A percentile compares a stretch with the other conserved stretches of the same genome.
These are phyloP conservation scores for Beauveria bassiana DNA, from an alignment of 2,329 filamentous ascomycete species.

Conservation along the genomic window DNA sequence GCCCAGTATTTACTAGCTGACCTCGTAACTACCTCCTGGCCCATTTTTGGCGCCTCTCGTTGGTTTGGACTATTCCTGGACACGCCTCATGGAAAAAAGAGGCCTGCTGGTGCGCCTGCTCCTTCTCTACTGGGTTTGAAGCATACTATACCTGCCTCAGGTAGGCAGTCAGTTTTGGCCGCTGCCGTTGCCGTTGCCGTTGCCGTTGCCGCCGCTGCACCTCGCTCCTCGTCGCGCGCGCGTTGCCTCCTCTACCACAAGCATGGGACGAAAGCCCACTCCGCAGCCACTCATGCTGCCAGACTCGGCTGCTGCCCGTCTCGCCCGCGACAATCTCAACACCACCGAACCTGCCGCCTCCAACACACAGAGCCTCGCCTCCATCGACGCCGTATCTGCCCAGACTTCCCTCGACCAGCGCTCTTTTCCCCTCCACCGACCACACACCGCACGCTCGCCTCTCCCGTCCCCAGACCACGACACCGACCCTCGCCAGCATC, in stretches of 20 bases:
- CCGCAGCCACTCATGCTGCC: constrained; percentile 50
- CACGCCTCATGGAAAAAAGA: constrained; percentile 1
- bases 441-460: constrained; percentile 6
- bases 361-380: constrained; percentile 22
- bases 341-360: neutral
- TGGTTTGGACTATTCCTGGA: neutral
- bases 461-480: constrained; percentile 17
- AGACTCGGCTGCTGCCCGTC: constrained; percentile 26
- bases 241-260: neutral
- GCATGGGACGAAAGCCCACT: constrained; percentile 51
- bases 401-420: constrained; percentile 29
- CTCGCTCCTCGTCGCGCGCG: neutral
- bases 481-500: neutral
- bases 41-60: neutral
- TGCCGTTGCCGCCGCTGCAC: neutral
- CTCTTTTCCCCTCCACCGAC: constrained; percentile 24
- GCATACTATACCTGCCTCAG: neutral
- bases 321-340: constrained; percentile 14
- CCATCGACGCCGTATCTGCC: constrained; percentile 30
- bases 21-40: neutral
- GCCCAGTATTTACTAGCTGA: neutral
- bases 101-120: constrained; percentile 3
- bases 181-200: neutral
- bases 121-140: neutral
- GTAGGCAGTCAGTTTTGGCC: neutral